Base-by-base conservation (phyloP, 2,329 filamentous ascomycete species). In the Drechslerella dactyloides region DNA sequence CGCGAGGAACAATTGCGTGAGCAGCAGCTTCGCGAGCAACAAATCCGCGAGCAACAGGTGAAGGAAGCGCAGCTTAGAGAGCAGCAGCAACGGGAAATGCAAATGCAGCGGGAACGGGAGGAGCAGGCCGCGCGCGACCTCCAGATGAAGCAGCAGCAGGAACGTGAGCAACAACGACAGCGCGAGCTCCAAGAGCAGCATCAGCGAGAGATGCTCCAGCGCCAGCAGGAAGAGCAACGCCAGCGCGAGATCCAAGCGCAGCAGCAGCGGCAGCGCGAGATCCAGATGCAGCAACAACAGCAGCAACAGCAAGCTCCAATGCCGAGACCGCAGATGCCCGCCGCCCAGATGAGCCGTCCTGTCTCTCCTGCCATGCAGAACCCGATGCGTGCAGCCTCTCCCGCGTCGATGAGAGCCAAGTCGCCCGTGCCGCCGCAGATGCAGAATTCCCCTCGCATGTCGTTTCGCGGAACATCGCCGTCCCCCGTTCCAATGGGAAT, bases 371-470 rank as follows among this genome's bases (percentile, higher is more conserved):
- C 51, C 23, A 37, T 72, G 50, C 68, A 72, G 37, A 64, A 72
- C 37, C 68, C 60, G 21, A 72, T 72, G 68, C 56, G 68, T 19
- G 51, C 68, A 13, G 58, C 60, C 42, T 72, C 68, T 2, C 68
- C 68, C 21, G 60, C 61, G n/a, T 61, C 68, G 13, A 64, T 65
- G 60, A 65, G 68, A 57, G 48, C 68, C 7, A 72, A 65, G 33
- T 65, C 60, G 4, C 66, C 66, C 7, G 60, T 30, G 5, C 59
- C 60, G 4, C 68, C 68, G 19, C 19, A 53, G 0, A 65, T 72
- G 68, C 68, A 72, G 42, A 65, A 72, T n/a, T 72, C 68, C 1
- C 68, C 68, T 42, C 68, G 53, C 30, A 72, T 72, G 68, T 63
- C 60, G 8, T 72, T 56, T 50, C 68, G 68, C 17, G 68, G 68